These are phyloP conservation scores for Leptodontidium sp. DNA, from an alignment of 2,329 filamentous ascomycete genomes.

Conservation along the genomic window DNA sequence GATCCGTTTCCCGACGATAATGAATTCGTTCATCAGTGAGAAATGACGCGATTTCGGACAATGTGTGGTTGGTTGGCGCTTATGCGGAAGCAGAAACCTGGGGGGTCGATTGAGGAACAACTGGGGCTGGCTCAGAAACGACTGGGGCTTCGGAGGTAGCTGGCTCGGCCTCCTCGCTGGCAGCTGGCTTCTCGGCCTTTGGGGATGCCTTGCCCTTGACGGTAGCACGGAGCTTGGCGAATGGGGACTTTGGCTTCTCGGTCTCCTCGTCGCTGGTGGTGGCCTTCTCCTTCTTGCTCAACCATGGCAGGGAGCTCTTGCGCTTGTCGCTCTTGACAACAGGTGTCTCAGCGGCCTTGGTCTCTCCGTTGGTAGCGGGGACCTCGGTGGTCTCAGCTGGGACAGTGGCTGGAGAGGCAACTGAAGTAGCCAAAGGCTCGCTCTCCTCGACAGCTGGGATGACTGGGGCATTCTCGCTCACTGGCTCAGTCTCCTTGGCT, in stretches of 20 bases:
- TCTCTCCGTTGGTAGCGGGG: constrained; percentile 51
- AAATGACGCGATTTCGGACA: constrained; percentile 27
- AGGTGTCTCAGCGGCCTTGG: constrained; percentile 49
- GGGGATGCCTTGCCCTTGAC: constrained; percentile 47
- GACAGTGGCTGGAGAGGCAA: constrained; percentile 42
- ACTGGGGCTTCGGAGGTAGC: constrained; percentile 36
- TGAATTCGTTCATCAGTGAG: constrained; percentile 40
- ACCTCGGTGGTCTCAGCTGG: constrained; percentile 46
- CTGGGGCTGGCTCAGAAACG: constrained; percentile 32
- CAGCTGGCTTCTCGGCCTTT: constrained; percentile 55
- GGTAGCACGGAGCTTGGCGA: constrained; percentile 48
- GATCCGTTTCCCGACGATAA: constrained; percentile 47
- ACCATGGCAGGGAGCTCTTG: constrained; percentile 65
- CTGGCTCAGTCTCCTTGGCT: constrained; percentile 46
- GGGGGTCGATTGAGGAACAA: constrained; percentile 37
- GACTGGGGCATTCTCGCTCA: constrained; percentile 46
- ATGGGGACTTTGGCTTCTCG: constrained; percentile 47
- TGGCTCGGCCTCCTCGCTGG: constrained; percentile 45
- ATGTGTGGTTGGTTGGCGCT: constrained; percentile 27
- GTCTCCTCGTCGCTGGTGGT: constrained; percentile 53
- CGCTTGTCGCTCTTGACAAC: constrained; percentile 62
- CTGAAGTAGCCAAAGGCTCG: constrained; percentile 44
- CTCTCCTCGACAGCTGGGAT: constrained; percentile 46
- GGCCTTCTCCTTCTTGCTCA: constrained; percentile 68
- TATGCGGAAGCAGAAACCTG: constrained; percentile 47